These are phyloP conservation scores for Musa troglodytarum DNA, from an alignment of 176 grass and related monocot species.

Conservation along the genomic window DNA sequence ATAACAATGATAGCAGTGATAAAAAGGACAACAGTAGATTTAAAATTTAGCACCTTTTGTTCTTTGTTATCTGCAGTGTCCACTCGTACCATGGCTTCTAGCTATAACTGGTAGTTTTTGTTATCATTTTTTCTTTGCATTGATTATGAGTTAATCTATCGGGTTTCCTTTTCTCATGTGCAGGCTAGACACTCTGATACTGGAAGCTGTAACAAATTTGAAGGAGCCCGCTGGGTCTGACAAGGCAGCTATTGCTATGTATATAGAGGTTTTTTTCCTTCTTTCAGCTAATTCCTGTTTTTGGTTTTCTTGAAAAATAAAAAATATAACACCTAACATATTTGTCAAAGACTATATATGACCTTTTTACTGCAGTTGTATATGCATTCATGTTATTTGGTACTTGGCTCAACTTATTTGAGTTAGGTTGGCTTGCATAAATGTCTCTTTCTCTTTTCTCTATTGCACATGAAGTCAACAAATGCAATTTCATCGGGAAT, in stretches of 20 bases:
- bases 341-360: no score
- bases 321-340: no score
- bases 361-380: no score
- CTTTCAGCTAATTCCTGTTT: neutral
- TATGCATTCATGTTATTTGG: no score
- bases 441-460: no score
- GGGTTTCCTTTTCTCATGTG: constrained; percentile 9
- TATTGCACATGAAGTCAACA: no score
- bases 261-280: constrained; percentile 61
- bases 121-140: neutral
- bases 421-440: no score
- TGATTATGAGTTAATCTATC: neutral
- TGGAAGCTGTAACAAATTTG: constrained; percentile 69
- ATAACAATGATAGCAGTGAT: neutral
- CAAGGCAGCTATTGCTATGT: constrained; percentile 52
- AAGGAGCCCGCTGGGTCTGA: constrained; percentile 62
- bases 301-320: neutral
- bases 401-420: no score
- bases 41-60: no score
- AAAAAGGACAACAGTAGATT: no score
- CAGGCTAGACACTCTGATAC: constrained; percentile 75
- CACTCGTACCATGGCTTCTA: neutral
- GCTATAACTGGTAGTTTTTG: neutral
- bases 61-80: no score
- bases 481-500: no score